Percentiles rank a stretch among this genome's conserved stretches.
These are phyloP conservation scores for Musa acuminata DNA, from an alignment of 176 grass and related monocot species.

Conservation along the genomic window DNA sequence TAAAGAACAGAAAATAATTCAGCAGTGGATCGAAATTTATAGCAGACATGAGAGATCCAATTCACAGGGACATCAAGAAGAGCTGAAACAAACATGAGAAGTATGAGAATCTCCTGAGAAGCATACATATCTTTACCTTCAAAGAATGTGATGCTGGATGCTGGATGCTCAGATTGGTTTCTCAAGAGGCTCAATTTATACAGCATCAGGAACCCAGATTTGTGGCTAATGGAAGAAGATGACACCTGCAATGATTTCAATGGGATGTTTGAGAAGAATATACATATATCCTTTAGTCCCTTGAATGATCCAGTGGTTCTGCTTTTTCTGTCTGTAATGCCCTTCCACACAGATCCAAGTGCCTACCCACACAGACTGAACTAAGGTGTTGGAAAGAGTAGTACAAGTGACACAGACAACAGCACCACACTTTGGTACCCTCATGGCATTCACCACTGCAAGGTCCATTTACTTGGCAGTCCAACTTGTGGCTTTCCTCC, in stretches of 20 bases:
- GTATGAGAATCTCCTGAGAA: background rate
- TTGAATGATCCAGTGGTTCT: background rate
- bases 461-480: background rate
- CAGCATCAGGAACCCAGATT: background rate
- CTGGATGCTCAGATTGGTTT: background rate
- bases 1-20: too few species aligned
- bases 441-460: background rate
- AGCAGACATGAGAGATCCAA: background rate
- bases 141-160: background rate
- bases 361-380: background rate
- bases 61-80: background rate
- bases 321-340: background rate
- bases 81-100: background rate
- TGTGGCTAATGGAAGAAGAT: background rate
- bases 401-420: background rate
- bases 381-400: background rate
- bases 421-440: background rate
- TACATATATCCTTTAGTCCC: background rate
- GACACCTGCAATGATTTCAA: slow-evolving; percentile 6
- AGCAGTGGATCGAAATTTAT: too few species aligned
- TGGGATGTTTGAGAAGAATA: background rate
- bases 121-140: background rate
- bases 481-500: too few species aligned
- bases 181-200: background rate
- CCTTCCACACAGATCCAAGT: background rate